Evolutionary conservation across 1,284 basidiomycete species (phyloP), one percentile per base, ranked within the genome.

Genomic region (Mycena citricolor): DNA sequence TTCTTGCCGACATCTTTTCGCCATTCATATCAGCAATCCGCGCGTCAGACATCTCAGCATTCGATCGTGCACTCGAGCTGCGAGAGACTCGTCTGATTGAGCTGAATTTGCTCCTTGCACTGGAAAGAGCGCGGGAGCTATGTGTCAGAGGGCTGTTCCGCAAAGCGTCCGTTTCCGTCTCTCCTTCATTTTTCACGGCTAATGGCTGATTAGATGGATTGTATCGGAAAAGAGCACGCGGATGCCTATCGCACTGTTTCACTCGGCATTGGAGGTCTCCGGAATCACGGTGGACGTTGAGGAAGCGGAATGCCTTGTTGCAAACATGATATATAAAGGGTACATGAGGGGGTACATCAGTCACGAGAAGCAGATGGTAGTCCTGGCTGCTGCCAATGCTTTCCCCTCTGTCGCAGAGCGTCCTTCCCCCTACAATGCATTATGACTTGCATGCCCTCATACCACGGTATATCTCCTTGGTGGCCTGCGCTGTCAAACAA

Each of bases 321-420:
- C 93, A 13, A 94, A 93, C 60, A 88, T 95, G 86, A 89, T 98
- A 30, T 92, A 86, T 68, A 90, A 88, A 69, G 92, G 90, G 4
- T 91, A 86, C 63, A 86, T 98, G 63, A 80, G 88, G 46, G 95
- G 95, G 4, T 98, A 98, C 65, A 95, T 99, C 59, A 94, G 91
- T 34, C 95, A 99, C 61, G 90, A 92, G 61, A 88, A 89, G 63
- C 86, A 91, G 67, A 91, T 87, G 75, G 86, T 97, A 3, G 95
- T 99, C 3, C 65, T 99, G 39, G 83, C 90, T 1, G 81, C 83
- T 53, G 79, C 76, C 11, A 86, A 86, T 54, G 81, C 94, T 1
- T 98, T 98, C 61, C 94, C 94, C 5, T 69, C 70, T 43, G 58
- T 83, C 7, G 76, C 69, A 13, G 84, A 86, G 51, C 68, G 81